phyloP scores from a whole-genome alignment of 768 basidiomycete species.

The Termitomyces sp. region DNA sequence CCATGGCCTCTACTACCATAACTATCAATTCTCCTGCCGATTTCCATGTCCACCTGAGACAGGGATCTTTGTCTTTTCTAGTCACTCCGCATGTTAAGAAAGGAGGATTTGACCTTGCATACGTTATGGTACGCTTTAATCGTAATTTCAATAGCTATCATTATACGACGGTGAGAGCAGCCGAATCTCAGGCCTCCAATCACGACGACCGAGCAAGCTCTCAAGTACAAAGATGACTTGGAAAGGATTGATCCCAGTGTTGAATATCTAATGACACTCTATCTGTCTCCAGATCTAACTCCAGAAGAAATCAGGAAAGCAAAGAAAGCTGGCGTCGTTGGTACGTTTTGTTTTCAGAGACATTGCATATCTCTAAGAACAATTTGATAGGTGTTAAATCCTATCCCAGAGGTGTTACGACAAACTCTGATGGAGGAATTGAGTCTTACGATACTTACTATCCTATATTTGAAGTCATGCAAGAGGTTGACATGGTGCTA shows the following conservation, averaged over 20 bases:
- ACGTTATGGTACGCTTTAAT: slow-evolving; percentile 77
- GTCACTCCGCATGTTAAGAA: slow-evolving; percentile 86
- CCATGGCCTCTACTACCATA: slow-evolving; percentile 29
- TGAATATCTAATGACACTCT: slow-evolving; percentile 94
- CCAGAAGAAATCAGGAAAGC: slow-evolving; percentile 90
- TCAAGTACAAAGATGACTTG: slow-evolving; percentile 74
- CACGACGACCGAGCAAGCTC: slow-evolving; percentile 71
- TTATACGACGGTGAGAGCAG: slow-evolving; percentile 31
- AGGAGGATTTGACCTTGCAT: slow-evolving; percentile 89
- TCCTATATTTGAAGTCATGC: slow-evolving; percentile 90
- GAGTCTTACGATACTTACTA: slow-evolving; percentile 95
- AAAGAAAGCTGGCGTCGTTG: slow-evolving; percentile 74
- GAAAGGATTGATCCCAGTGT: slow-evolving; percentile 69
- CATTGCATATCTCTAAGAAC: background rate
- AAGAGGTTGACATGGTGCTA: slow-evolving; percentile 88
- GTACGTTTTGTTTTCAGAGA: slow-evolving; percentile 23
- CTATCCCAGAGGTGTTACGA: slow-evolving; percentile 96
- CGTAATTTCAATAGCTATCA: background rate
- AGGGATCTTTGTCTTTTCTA: slow-evolving; percentile 73
- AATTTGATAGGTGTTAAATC: slow-evolving; percentile 73
- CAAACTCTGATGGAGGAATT: slow-evolving; percentile 93
- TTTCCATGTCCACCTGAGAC: slow-evolving; percentile 96
- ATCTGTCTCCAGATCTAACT: slow-evolving; percentile 87
- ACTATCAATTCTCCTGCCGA: slow-evolving; percentile 67
- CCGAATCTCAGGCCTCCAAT: slow-evolving; percentile 92